These are phyloP conservation scores for Blyttiomyces sp. DNA, from an alignment of 371 early-diverging fungal species.

Conservation along the genomic window DNA sequence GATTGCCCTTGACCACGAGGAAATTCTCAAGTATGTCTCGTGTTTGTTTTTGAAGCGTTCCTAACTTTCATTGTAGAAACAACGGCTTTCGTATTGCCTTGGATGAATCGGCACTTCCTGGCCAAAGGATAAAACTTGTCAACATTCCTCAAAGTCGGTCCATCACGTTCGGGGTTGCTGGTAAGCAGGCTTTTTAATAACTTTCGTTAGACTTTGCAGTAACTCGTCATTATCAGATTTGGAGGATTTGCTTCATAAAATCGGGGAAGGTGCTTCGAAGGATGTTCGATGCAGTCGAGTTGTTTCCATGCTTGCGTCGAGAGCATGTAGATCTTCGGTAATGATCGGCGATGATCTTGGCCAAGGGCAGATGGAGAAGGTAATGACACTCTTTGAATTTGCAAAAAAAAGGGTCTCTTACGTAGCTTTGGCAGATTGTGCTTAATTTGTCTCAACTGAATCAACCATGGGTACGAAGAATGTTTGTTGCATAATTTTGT, in stretches of 20 bases:
- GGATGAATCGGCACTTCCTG: slow-evolving; percentile 56
- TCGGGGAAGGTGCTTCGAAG: slow-evolving; percentile 20
- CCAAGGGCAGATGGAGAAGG: slow-evolving; percentile 62
- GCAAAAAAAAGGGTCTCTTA: not conserved
- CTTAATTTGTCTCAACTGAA: slow-evolving; percentile 74
- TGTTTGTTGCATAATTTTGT: not conserved
- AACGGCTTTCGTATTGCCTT: slow-evolving; percentile 79
- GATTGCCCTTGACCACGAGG: slow-evolving; percentile 70
- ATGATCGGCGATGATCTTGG: slow-evolving; percentile 79
- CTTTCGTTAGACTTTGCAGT: too few species aligned
- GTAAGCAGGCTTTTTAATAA: too few species aligned
- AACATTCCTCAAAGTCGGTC: slow-evolving; percentile 37
- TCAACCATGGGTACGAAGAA: slow-evolving; percentile 76
- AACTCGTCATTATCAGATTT: too few species aligned
- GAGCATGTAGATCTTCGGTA: slow-evolving; percentile 63
- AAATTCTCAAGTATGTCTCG: slow-evolving; percentile 51
- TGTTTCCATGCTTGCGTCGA: slow-evolving; percentile 50
- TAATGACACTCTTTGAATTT: slow-evolving; percentile 1
- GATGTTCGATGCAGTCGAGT: slow-evolving; percentile 31
- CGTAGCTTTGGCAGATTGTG: slow-evolving; percentile 49
- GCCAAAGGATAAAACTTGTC: slow-evolving; percentile 59
- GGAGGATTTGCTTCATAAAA: slow-evolving; percentile 60
- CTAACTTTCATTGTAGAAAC: slow-evolving; percentile 28
- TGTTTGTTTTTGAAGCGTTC: slow-evolving; percentile 1
- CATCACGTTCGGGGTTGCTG: slow-evolving; percentile 22